A percentile compares a stretch with the other conserved stretches of the same genome.
Conservation (phyloP, 805 yeast genomes). For the Ogataea ganodermae region DNA sequence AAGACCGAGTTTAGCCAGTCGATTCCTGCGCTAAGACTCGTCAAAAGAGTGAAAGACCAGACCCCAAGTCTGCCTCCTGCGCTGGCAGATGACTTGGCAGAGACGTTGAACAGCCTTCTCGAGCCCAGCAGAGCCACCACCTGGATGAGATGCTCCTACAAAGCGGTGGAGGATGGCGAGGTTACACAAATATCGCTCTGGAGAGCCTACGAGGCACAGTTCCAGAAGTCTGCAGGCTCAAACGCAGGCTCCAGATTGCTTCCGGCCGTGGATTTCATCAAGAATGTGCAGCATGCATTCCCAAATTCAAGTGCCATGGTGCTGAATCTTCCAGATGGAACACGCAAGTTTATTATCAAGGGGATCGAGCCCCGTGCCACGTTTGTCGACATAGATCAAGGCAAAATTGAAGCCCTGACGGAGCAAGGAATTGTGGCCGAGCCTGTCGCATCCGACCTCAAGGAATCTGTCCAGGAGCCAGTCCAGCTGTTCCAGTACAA, state of each 20-base stretch:
- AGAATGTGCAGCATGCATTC: constrained; percentile 89
- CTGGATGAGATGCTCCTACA: constrained; percentile 93
- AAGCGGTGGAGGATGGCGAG: constrained; percentile 73
- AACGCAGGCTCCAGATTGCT: constrained; percentile 51
- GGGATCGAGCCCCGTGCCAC: constrained; percentile 86
- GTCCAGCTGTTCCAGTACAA: constrained; percentile 35
- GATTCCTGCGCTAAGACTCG: constrained; percentile 42
- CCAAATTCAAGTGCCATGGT: constrained; percentile 93
- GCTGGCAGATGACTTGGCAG: constrained; percentile 50
- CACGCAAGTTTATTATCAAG: constrained; percentile 84
- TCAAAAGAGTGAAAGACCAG: constrained; percentile 60
- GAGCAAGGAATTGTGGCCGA: constrained; percentile 16
- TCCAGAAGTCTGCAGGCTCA: constrained; percentile 61
- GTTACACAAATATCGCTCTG: constrained; percentile 94
- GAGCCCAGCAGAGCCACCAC: constrained; percentile 92
- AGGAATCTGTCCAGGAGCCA: constrained; percentile 32
- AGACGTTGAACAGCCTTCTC: constrained; percentile 60
- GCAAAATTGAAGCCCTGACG: constrained; percentile 43
- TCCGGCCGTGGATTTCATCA: constrained; percentile 96
- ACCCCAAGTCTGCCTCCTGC: constrained; percentile 62
- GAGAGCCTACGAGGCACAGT: constrained; percentile 91
- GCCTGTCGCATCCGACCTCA: constrained; percentile 16
- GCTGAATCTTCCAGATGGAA: constrained; percentile 61
- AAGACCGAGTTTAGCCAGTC: constrained; percentile 38
- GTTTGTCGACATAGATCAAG: constrained; percentile 51